Evolutionary conservation across 2,329 filamentous ascomycete genomes (phyloP), one percentile per base, ranked within the genome.

Genomic region (Pyrenochaeta sp.): DNA sequence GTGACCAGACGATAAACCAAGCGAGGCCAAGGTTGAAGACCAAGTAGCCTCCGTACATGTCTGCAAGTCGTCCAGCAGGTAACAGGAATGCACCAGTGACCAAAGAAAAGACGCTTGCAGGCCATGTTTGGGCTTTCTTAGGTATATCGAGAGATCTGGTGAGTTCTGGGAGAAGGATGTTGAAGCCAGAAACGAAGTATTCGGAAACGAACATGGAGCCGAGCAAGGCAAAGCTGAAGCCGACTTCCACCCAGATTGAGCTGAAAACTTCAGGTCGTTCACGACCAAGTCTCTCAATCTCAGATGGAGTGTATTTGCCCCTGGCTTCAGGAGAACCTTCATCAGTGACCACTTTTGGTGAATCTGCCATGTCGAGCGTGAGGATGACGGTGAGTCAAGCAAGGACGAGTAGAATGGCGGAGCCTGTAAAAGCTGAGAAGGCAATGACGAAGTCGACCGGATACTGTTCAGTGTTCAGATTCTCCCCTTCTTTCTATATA

Each of bases 111-210:
- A 68, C 68, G 22, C 64, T 70, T 9, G 69, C 65, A 1, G 69
- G 69, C 69, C 69, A 72, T 35, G 79, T 79, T 2, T 73, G 72
- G 4, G 86, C 84, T 24, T 84, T 81, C 30, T 84, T 78, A 0
- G 88, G 82, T 27, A 94, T 90, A 26, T 82, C 41, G 3, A 94
- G 77, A 1, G 82, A 78, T 8, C 69, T 63, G 8, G 83, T 75
- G 3, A 94, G 68, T 0, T 82, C 82, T 1, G 89, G 89, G 0
- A 92, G 70, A 18, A 93, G 72, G 46, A 85, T 74, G 44, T 78
- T 83, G 60, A 92, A 94, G 21, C 90, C 90, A 32, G 85, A 88
- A 36, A 93, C 81, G 63, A 87, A 88, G 69, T 86, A 92, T 72
- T 92, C 88, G 30, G 81, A 77, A 58, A 87, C 76, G 48, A 86